Percentiles rank a stretch among this genome's conserved stretches.
Conservation (phyloP, 2,329 filamentous ascomycete genomes). For the Neurospora crassa region DNA sequence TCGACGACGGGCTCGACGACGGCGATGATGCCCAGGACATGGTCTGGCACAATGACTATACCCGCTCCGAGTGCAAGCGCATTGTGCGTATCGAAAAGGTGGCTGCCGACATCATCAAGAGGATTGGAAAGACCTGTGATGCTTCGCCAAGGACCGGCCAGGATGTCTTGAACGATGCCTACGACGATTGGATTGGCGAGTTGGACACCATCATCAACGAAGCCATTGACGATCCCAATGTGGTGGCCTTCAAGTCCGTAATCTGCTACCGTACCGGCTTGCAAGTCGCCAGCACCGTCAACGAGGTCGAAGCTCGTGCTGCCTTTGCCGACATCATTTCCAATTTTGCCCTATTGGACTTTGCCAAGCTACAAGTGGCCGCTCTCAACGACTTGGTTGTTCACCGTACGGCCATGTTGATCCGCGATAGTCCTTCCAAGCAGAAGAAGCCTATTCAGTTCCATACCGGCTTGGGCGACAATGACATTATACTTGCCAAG, state of each 20-base stretch:
- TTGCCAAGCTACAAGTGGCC: constrained; percentile 50
- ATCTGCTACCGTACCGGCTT: constrained; percentile 75
- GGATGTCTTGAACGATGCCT: constrained; percentile 27
- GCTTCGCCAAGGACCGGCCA: constrained; percentile 28
- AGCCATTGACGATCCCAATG: constrained; percentile 52
- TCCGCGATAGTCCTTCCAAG: constrained; percentile 35
- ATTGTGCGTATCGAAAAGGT: constrained; percentile 72
- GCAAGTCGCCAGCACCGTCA: constrained; percentile 39
- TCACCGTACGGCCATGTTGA: constrained; percentile 48
- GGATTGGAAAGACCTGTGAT: constrained; percentile 26
- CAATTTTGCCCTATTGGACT: constrained; percentile 23
- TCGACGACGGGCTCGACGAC: constrained; percentile 66
- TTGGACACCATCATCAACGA: constrained; percentile 44
- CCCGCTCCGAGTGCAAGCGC: constrained; percentile 53
- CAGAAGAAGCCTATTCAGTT: constrained; percentile 69
- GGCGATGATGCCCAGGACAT: constrained; percentile 48
- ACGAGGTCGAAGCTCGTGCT: constrained; percentile 31
- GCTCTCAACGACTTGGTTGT: constrained; percentile 63
- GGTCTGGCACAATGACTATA: constrained; percentile 57
- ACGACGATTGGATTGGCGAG: constrained; percentile 35
- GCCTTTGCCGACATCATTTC: constrained; percentile 29
- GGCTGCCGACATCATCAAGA: constrained; percentile 51
- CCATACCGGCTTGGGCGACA: constrained; percentile 75
- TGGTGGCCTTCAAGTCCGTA: constrained; percentile 75
- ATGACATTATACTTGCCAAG: constrained; percentile 59